These are phyloP conservation scores for Clonostachys rhizophaga DNA, from an alignment of 2,329 filamentous ascomycete genomes.

Conservation along the genomic window DNA sequence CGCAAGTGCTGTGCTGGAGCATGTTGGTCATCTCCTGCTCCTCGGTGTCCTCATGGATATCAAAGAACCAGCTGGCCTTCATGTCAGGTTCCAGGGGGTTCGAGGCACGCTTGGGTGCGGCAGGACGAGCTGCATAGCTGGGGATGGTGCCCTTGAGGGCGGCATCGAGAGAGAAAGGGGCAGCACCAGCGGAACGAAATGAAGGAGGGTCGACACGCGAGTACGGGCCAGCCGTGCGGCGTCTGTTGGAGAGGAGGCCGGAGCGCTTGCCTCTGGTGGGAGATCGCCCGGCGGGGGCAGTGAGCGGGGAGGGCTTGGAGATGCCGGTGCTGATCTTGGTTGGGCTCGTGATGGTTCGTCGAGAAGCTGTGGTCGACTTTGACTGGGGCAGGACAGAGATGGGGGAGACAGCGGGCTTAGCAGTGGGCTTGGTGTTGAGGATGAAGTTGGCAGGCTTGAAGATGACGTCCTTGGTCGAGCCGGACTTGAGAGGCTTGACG, in stretches of 20 bases:
- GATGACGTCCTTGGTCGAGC: conserved; percentile 32
- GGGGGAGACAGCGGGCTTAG: conserved; percentile 14
- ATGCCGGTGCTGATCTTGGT: conserved; percentile 31
- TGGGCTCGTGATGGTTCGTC: conserved; percentile 46
- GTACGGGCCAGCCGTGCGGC: conserved; percentile 58
- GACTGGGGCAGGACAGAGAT: conserved; percentile 21
- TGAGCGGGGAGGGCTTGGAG: conserved; percentile 47
- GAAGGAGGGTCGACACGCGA: conserved; percentile 68
- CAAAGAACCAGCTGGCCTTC: conserved; percentile 79
- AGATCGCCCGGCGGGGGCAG: conserved; percentile 75
- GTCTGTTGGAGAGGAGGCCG: conserved; percentile 63
- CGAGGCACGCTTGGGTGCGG: conserved; percentile 16
- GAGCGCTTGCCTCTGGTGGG: conserved; percentile 67
- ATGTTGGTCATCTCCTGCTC: conserved; percentile 90
- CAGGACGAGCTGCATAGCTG: conserved; percentile 36
- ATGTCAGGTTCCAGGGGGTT: conserved; percentile 30
- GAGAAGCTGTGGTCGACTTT: conserved; percentile 25
- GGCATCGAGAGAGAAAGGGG: conserved; percentile 81
- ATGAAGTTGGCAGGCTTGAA: conserved; percentile 41
- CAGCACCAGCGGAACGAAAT: conserved; percentile 37
- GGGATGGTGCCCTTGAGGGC: conserved; percentile 74
- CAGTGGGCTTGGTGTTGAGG: conserved; percentile 29
- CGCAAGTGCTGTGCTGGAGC: conserved; percentile 84
- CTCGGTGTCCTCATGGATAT: conserved; percentile 88
- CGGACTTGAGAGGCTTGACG: conserved; percentile 42